phyloP scores from a whole-genome alignment of 345 rosid genomes.

The Heritiera fomes region DNA sequence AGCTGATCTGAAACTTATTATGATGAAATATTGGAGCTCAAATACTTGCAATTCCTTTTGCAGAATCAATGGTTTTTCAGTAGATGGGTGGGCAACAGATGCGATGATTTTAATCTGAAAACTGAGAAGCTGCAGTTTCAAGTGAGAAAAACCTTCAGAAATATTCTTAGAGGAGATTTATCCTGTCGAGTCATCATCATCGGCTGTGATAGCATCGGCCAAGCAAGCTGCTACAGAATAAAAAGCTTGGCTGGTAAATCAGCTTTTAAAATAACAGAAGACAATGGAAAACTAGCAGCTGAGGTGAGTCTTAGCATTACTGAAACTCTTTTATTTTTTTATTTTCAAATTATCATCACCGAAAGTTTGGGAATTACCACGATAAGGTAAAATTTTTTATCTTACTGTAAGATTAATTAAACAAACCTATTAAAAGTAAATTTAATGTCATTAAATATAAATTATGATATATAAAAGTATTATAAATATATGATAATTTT shows the following conservation, averaged over 20 bases:
- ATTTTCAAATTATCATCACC: background rate
- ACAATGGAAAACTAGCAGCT: conserved; percentile 42
- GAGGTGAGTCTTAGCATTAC: conserved; percentile 24
- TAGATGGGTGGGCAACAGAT: conserved; percentile 42
- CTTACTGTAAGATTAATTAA: too few species aligned
- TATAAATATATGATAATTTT: too few species aligned
- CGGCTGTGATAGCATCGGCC: background rate
- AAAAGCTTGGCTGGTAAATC: conserved; percentile 6
- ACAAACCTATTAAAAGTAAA: too few species aligned
- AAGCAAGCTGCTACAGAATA: background rate
- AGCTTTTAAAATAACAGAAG: conserved; percentile 37
- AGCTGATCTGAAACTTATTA: background rate
- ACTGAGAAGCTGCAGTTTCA: conserved; percentile 32
- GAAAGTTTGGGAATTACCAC: background rate
- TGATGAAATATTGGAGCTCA: background rate
- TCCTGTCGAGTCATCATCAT: conserved; percentile 28
- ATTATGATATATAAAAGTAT: too few species aligned
- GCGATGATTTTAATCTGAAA: background rate
- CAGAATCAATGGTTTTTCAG: conserved; percentile 37
- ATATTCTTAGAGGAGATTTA: conserved; percentile 10
- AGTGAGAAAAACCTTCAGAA: conserved; percentile 35
- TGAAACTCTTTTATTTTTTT: background rate
- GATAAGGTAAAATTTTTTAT: too few species aligned
- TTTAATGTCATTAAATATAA: too few species aligned
- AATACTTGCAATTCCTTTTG: background rate